These are phyloP conservation scores for Bipolaris zeicola DNA, from an alignment of 2,329 filamentous ascomycete genomes.

Conservation along the genomic window DNA sequence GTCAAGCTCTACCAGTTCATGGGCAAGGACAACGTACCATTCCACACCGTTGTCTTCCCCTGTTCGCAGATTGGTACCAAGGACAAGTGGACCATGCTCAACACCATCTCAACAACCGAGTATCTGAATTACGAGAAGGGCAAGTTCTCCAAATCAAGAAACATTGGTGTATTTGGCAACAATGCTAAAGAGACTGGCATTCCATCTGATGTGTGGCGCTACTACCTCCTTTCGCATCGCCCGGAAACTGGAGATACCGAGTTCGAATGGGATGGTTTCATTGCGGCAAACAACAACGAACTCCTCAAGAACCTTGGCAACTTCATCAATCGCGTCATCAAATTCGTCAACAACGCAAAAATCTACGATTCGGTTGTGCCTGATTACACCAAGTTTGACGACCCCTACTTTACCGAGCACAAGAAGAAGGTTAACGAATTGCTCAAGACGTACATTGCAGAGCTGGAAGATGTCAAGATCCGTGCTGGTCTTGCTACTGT, in stretches of 20 bases:
- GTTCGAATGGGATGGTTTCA: slow-evolving; percentile 87
- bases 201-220: slow-evolving; percentile 87
- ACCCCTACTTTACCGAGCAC: slow-evolving; percentile 50
- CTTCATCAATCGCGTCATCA: slow-evolving; percentile 64
- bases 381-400: slow-evolving; percentile 63
- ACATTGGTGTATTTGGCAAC: slow-evolving; percentile 89
- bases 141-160: slow-evolving; percentile 91
- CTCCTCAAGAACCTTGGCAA: slow-evolving; percentile 75
- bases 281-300: slow-evolving; percentile 85
- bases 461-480: slow-evolving; percentile 74
- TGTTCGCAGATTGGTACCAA: slow-evolving; percentile 82
- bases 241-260: slow-evolving; percentile 87
- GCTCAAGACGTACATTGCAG: slow-evolving; percentile 69
- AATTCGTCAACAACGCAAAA: slow-evolving; percentile 75
- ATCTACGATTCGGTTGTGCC: slow-evolving; percentile 71
- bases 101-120: slow-evolving; percentile 87
- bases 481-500: slow-evolving; percentile 68
- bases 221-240: slow-evolving; percentile 83
- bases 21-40: slow-evolving; percentile 88
- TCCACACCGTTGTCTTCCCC: slow-evolving; percentile 92
- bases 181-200: slow-evolving; percentile 87
- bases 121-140: slow-evolving; percentile 56
- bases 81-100: slow-evolving; percentile 86
- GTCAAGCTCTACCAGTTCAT: slow-evolving; percentile 90
- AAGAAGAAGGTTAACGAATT: slow-evolving; percentile 68